Evolutionary conservation across 2,329 filamentous ascomycete species (phyloP), one percentile per base, ranked within the genome.

Genomic region (Fusarium sp.): DNA sequence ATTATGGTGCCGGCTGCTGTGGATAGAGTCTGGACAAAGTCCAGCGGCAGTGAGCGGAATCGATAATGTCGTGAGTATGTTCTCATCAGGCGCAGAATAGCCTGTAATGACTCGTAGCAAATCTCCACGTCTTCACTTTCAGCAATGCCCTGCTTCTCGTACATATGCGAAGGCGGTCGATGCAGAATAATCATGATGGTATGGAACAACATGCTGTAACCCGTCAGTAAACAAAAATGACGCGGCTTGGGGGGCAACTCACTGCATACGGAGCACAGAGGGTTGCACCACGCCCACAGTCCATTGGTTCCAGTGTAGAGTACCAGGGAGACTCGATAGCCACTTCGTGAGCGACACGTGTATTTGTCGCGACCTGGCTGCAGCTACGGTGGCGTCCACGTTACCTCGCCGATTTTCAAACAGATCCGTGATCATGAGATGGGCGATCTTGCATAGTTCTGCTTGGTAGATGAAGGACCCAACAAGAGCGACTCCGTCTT

Each of bases 111-210:
- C 60, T 84, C 81, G 68, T 86, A 85, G 75, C 85, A 87, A 14
- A 85, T 84, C 58, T 85, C 81, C 11, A 87, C 81, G 40, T 85
- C 84, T 62, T 85, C 83, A 33, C 81, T 82, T 8, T 79, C 78
- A 6, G 79, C 76, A 15, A 83, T 79, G 3, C 77, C 80, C 3
- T 79, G 78, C 38, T 82, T 81, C 61, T 80, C 78, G 42, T 85
- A 81, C 40, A 83, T 77, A 52, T 84, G 81, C 5, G 79, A 81
- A 3, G 85, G 84, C 4, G 85, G 85, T 1, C 85, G 81, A 64
- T 86, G 84, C 5, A 87, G 80, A 52, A 87, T 85, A 23, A 86
- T 86, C 83, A 86, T 85, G 50, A 82, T 81, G 1, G 85, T 85
- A 61, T 86, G 84, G 67, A 86, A 86, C 18, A 83, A 73, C 81